Percentiles rank a stretch among this genome's conserved stretches.
Evolutionary conservation across 768 basidiomycete genomes (phyloP).

Genomic region (Psilocybe sp.): DNA sequence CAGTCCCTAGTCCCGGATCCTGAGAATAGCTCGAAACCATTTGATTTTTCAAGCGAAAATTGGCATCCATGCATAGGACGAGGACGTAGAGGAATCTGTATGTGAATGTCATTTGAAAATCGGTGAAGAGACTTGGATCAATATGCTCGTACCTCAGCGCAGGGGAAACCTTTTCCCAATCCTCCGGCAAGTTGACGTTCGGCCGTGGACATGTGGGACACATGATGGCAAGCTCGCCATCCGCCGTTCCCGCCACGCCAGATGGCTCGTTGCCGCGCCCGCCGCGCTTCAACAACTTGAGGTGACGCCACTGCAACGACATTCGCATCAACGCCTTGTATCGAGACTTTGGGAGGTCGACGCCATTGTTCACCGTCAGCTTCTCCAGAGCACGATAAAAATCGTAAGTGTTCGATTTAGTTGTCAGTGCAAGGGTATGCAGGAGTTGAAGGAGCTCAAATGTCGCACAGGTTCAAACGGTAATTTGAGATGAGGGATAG

Average conservation of each 20-base stretch:
- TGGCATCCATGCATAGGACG: constrained; percentile 9
- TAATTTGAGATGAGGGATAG: constrained; percentile 16
- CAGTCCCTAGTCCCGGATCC: constrained; percentile 8
- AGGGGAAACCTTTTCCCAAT: constrained; percentile 10
- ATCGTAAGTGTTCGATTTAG: constrained; percentile 28
- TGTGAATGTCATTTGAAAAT: neutral
- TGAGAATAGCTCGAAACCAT: constrained; percentile 6
- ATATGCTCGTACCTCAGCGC: constrained; percentile 8
- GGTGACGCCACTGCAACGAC: constrained; percentile 16
- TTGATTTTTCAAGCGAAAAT: constrained; percentile 11
- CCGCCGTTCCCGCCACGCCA: constrained; percentile 8
- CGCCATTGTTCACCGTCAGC: constrained; percentile 26
- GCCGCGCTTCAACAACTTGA: constrained; percentile 13
- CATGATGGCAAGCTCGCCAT: constrained; percentile 18
- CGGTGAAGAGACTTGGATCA: neutral
- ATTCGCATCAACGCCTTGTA: constrained; percentile 15
- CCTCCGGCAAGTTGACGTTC: constrained; percentile 16
- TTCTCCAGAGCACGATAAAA: constrained; percentile 24
- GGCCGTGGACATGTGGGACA: constrained; percentile 20
- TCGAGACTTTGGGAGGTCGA: constrained; percentile 12
- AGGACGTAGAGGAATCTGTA: constrained; percentile 11
- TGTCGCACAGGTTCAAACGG: constrained; percentile 22
- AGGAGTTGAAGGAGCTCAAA: constrained; percentile 23
- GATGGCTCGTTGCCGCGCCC: constrained; percentile 10
- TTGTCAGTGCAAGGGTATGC: constrained; percentile 19